phyloP scores from a whole-genome alignment of 768 basidiomycete genomes.

The Collybiopsis confluens region DNA sequence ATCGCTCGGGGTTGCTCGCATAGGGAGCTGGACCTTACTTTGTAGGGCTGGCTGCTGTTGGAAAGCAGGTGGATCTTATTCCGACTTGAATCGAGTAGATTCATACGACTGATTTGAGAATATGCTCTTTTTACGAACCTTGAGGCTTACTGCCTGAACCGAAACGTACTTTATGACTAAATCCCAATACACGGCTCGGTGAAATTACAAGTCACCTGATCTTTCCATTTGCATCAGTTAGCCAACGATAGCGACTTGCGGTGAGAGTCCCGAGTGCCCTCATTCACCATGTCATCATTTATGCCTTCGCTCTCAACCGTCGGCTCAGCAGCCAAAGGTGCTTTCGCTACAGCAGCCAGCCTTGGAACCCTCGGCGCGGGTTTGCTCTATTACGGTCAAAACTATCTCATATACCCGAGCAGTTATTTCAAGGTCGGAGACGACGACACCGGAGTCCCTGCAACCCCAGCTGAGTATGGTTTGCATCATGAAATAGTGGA shows the following conservation, averaged over 20 bases:
- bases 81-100: no score
- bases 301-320: background rate
- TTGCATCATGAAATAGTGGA: background rate
- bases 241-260: no score
- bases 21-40: conserved; percentile 8
- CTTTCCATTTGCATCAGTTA: no score
- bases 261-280: no score
- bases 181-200: no score
- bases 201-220: no score
- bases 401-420: conserved; percentile 4
- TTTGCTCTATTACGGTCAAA: conserved; percentile 5
- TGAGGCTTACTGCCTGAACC: no score
- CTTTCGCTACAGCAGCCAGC: conserved; percentile 1
- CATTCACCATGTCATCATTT: background rate
- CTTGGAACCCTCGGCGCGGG: conserved; percentile 4
- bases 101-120: no score
- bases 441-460: conserved; percentile 2
- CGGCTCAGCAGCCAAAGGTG: conserved; percentile 1
- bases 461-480: background rate
- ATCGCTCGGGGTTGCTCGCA: conserved; percentile 8
- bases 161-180: no score
- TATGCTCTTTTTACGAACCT: no score
- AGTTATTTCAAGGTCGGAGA: conserved; percentile 1
- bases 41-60: conserved; percentile 1
- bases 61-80: no score